Conservation (phyloP, 2,329 filamentous ascomycete genomes). For the Botrytis fragariae region DNA sequence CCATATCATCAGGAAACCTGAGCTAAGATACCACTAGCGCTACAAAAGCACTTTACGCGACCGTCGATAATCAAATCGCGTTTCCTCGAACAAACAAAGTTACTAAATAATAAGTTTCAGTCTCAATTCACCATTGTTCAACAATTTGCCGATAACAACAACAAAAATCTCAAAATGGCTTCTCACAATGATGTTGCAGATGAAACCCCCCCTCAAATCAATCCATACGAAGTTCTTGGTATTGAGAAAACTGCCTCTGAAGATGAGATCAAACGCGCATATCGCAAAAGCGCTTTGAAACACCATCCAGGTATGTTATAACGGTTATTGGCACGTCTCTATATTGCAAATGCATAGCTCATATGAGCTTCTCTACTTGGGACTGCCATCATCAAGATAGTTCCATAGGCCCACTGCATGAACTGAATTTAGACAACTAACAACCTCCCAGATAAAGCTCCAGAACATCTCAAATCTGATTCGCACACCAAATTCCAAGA, state of each 20-base stretch:
- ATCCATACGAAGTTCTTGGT: constrained; percentile 78
- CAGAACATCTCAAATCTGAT: constrained; percentile 61
- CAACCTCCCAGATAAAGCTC: constrained; percentile 66
- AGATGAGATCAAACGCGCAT: constrained; percentile 83
- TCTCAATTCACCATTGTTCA: background rate
- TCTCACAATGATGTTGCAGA: constrained; percentile 31
- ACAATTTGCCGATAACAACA: background rate
- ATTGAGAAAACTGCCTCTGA: constrained; percentile 68
- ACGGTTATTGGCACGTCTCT: constrained; percentile 18
- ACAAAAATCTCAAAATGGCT: constrained; percentile 18
- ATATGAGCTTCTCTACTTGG: background rate
- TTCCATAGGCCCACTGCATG: background rate
- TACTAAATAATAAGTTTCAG: background rate
- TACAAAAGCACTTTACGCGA: constrained; percentile 14
- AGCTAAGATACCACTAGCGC: background rate
- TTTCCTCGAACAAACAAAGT: constrained; percentile 1
- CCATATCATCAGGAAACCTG: background rate
- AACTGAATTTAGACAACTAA: constrained; percentile 19
- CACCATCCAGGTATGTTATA: constrained; percentile 70
- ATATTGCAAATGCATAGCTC: background rate
- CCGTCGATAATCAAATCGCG: constrained; percentile 8
- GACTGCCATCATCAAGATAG: background rate
- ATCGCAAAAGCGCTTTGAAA: constrained; percentile 85
- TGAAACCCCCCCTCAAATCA: constrained; percentile 43
- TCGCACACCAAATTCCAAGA: constrained; percentile 84